Conservation (phyloP, 2,329 filamentous ascomycete genomes). For the Emergomyces pasteurianus region DNA sequence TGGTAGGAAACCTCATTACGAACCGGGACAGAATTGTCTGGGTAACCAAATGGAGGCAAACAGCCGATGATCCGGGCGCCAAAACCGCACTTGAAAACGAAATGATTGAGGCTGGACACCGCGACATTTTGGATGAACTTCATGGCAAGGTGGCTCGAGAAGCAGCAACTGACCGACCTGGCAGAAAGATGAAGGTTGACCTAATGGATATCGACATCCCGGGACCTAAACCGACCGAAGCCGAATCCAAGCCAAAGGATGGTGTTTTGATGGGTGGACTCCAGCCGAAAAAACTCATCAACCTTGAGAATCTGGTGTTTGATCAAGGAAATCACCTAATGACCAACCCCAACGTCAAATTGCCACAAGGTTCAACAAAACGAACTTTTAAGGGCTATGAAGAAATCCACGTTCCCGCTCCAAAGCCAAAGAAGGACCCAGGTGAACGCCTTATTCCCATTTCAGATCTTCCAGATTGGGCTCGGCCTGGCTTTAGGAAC, state of each 20-base stretch:
- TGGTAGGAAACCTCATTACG: conserved; percentile 79
- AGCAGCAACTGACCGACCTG: conserved; percentile 47
- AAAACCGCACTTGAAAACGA: conserved; percentile 71
- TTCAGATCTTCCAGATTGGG: conserved; percentile 85
- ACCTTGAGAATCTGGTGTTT: conserved; percentile 90
- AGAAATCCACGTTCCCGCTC: conserved; percentile 91
- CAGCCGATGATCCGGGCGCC: conserved; percentile 63
- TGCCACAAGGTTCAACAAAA: conserved; percentile 91
- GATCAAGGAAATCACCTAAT: conserved; percentile 98
- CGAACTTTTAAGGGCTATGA: conserved; percentile 96
- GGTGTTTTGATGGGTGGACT: conserved; percentile 67
- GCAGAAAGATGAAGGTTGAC: conserved; percentile 72
- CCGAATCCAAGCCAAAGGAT: conserved; percentile 46
- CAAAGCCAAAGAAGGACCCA: conserved; percentile 73
- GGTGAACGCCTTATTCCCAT: conserved; percentile 68
- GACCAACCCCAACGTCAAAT: conserved; percentile 93
- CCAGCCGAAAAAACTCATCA: conserved; percentile 76
- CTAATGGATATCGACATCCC: conserved; percentile 79
- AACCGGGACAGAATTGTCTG: conserved; percentile 93
- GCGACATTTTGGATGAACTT: conserved; percentile 78
- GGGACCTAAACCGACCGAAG: conserved; percentile 42
- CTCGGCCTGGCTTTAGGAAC: conserved; percentile 69
- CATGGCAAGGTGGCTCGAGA: conserved; percentile 53
- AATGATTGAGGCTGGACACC: conserved; percentile 79
- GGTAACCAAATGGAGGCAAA: conserved; percentile 77